These are phyloP conservation scores for Secale cereale DNA, from an alignment of 176 grass and related monocot genomes.

Conservation along the genomic window DNA sequence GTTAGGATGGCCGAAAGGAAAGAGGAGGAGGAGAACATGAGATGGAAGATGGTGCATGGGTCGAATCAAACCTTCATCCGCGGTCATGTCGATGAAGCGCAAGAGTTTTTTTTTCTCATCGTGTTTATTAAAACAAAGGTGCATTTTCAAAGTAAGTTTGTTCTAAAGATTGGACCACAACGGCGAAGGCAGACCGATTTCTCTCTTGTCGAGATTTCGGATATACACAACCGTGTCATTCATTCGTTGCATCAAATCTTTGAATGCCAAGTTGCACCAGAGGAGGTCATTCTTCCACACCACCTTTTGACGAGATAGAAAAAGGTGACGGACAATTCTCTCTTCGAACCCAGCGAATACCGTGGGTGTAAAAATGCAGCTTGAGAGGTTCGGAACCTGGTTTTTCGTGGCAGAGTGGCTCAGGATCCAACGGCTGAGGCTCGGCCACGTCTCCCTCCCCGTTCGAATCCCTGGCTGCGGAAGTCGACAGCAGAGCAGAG, in stretches of 20 bases:
- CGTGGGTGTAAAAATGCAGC: neutral
- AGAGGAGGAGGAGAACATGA: no score
- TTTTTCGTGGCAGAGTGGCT: neutral
- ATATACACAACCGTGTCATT: neutral
- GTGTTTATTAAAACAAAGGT: neutral
- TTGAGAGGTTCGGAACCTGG: no score
- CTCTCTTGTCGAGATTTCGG: neutral
- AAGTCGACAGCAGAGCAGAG: neutral
- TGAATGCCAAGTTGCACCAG: no score
- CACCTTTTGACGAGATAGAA: neutral
- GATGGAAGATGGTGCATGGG: no score
- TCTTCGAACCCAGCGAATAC: no score
- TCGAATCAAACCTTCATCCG: no score
- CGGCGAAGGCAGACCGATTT: neutral
- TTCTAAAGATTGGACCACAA: neutral
- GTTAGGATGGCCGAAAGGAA: neutral
- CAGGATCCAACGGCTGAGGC: neutral
- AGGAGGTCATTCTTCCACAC: neutral
- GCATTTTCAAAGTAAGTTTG: neutral
- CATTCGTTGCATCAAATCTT: neutral
- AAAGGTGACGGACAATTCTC: no score
- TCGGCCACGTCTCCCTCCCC: neutral
- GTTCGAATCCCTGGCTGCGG: neutral
- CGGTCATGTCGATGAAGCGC: neutral
- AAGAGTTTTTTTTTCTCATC: no score